Evolutionary conservation across 495 filamentous ascomycete species (phyloP), one percentile per base, ranked within the genome.

Genomic region (Tuber brumale): DNA sequence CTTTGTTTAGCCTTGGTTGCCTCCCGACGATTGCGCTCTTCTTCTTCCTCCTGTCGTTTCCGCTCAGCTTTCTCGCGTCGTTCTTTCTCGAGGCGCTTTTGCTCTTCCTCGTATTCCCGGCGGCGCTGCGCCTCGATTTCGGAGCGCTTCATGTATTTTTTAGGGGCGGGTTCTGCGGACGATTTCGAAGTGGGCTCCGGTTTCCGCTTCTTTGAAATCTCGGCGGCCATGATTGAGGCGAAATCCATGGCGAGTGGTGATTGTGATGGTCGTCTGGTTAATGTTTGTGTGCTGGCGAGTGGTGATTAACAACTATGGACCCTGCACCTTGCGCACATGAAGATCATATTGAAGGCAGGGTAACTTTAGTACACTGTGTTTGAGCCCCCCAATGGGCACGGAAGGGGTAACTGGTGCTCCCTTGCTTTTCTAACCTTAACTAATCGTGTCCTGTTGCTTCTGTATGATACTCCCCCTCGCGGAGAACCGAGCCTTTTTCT

Each of bases 31-130:
- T 88, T 86, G 6, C 89, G 88, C 72, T 93, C 93, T 35, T 97
- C 95, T 31, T 97, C 95, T 71, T 98, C 94, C n/a, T 89, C 87
- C 85, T 94, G 94, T 73, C 94, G 93, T 84, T 97, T 97, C 76
- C 91, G 88, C 14, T 87, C 86, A 0, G 88, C 85, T 48, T 88
- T 89, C 45, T 90, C 89, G 71, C 91, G 88, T 69, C 92, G 91
- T 77, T 90, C 90, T 31, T 85, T 87, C 51, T 91, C 91, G 73
- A 92, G 85, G 1, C 86, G 87, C 61, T 88, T 87, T 83, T 97
- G 94, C 77, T 95, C 92, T 48, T 91, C 89, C 12, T 89, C 87
- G 87, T 99, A 98, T 79, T 91, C 89, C 46, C 91, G 90, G 80
- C 92, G 84, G 73, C 95, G 93, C 77, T 91, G 89, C 74, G 92